Base-by-base conservation (phyloP, 495 filamentous ascomycete genomes). In the Hypoxylon fragiforme region DNA sequence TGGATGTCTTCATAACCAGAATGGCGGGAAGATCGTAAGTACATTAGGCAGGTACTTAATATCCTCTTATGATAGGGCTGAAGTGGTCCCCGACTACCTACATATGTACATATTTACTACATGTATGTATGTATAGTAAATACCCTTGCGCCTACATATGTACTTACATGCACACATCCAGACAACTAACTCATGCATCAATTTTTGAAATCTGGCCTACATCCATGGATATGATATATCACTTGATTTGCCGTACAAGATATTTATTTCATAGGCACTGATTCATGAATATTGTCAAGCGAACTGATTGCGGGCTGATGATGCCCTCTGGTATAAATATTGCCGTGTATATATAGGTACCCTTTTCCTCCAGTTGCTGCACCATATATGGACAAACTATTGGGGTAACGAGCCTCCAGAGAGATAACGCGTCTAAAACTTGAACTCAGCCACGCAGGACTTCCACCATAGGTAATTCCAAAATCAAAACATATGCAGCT, bases 381-480 rank as follows among this genome's bases (percentile, higher is more conserved):
- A 50, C 52, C 54, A 16, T 54, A 63, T 50, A 54, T 58, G 45
- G 54, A 54, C 58, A 54, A 28, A 58, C 54, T 54, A 50, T 54
- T 39, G 44, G 36, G 50, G 44, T 54, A 38, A 43, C 48, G 44
- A 57, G 48, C 53, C 59, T 49, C 49, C 48, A 49, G 31, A 49
- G 31, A 49, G 14, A 44, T 43, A 39, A 50, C 37, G n/a, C n/a
- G 16, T 62, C 43, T 53, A 53, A 47, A 37, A 57, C 47, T 53
- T 39, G 36, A 62, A 57, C 42, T 45, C 46, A 35, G 30, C 48
- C 43, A 35, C 36, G 37, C 51, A 31, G 32, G 44, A 20, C 37
- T 55, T 43, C 57, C 42, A 31, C 48, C 54, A 16, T 20, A 39
- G 47, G 46, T 16, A 40, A 41, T 30, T 35, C 8, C 8, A 37